A percentile compares a stretch with the other conserved stretches of the same genome.
Conservation (phyloP, 1,284 basidiomycete genomes). For the Sporisorium iseilematis-ciliati region DNA sequence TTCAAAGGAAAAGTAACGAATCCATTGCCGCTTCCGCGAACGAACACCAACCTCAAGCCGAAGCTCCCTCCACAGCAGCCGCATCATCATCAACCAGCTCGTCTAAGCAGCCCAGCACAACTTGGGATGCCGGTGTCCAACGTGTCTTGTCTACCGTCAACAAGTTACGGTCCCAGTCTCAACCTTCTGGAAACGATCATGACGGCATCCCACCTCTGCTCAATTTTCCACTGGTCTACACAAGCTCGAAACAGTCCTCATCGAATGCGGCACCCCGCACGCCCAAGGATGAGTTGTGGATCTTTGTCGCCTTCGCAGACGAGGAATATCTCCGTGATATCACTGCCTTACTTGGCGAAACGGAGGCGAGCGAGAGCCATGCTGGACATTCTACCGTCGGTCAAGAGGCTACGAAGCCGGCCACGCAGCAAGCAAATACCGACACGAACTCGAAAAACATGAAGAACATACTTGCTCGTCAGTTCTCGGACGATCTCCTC, state of each 20-base stretch:
- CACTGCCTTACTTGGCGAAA: not conserved
- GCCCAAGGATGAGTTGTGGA: constrained; percentile 16
- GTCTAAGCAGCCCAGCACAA: not conserved
- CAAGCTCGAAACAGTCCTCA: not conserved
- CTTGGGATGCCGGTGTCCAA: constrained; percentile 14
- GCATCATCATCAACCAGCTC: not conserved
- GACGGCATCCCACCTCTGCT: constrained; percentile 4
- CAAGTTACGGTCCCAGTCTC: not conserved
- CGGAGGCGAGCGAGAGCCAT: not conserved
- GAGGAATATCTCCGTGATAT: not conserved
- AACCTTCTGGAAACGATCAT: not conserved
- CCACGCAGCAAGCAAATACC: not conserved
- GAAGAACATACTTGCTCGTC: not conserved
- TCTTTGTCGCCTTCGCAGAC: constrained; percentile 21
- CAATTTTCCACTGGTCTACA: constrained; percentile 11
- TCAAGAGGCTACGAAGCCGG: not conserved
- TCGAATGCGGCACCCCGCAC: not conserved
- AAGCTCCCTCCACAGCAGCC: not conserved
- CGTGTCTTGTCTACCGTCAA: constrained; percentile 3
- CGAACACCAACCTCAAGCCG: not conserved
- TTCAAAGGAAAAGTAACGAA: not conserved
- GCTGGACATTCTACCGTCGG: not conserved
- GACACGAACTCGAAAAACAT: not conserved
- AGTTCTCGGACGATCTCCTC: constrained; percentile 13
- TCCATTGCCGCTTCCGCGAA: too few relatives aligned